These are phyloP conservation scores for Hypoxylon sp. DNA, from an alignment of 2,329 filamentous ascomycete species.

Conservation along the genomic window DNA sequence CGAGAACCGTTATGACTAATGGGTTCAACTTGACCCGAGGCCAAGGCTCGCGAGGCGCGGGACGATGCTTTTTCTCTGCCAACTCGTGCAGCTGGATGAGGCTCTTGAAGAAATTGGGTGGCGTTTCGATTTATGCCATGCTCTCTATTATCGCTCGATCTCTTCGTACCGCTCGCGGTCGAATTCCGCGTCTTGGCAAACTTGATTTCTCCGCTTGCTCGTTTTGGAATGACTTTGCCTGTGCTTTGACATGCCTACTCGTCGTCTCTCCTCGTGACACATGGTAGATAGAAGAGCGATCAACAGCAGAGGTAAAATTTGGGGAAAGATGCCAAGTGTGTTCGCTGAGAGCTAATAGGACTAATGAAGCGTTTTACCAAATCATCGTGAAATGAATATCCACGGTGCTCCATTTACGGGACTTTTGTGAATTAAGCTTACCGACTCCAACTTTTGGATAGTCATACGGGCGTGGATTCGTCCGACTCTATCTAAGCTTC, in stretches of 20 bases:
- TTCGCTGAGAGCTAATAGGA: constrained; percentile 10
- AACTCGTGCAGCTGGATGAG: not conserved
- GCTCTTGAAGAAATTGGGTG: constrained; percentile 3
- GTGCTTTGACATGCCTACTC: constrained; percentile 1
- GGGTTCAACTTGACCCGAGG: constrained; percentile 11
- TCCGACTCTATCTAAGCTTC: constrained; percentile 16
- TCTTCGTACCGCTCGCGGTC: not conserved
- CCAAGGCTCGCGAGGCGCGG: constrained; percentile 16
- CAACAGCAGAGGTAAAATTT: constrained; percentile 5
- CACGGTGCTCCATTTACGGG: constrained; percentile 11
- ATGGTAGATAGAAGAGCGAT: not conserved
- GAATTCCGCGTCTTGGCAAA: not conserved
- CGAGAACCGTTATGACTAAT: constrained; percentile 23
- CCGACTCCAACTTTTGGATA: constrained; percentile 16
- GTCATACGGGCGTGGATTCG: constrained; percentile 37
- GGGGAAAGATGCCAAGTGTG: constrained; percentile 17
- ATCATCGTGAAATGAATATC: constrained; percentile 10
- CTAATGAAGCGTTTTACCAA: constrained; percentile 12
- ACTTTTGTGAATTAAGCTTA: constrained; percentile 25
- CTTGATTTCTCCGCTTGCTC: constrained; percentile 7
- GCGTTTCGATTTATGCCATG: constrained; percentile 3
- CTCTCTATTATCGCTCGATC: not conserved
- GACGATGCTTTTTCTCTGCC: not conserved
- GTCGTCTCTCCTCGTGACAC: not conserved
- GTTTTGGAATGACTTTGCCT: not conserved